Base-by-base conservation (phyloP, 768 basidiomycete species). In the Lepiota subincarnata region DNA sequence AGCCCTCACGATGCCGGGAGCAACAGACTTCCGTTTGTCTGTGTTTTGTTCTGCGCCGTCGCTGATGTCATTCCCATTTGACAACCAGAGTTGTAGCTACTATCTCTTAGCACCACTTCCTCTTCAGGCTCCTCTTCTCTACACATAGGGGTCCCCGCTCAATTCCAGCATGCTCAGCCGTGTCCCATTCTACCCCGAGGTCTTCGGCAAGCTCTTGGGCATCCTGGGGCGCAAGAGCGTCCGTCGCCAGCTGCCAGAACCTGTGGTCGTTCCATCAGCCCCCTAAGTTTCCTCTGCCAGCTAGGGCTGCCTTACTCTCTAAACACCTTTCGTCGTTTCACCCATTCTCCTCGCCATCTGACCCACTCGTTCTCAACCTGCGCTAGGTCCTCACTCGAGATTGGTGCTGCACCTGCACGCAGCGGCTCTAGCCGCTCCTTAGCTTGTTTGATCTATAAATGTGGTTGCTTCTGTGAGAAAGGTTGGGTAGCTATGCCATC, bases 271-370 rank as follows among this genome's bases (percentile, higher is more conserved):
- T 16, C 46, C 14, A 18, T 43, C 31, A 48, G 45, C 46, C 20
- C 11, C 38, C 14, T 38, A 44, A 48, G 44, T 42, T 57, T 37
- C 39, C 45, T 39, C 40, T 22, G 22, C 48, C 39, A 56, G 40
- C 35, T 34, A 41, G 45, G 31, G 38, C 35, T 38, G 26, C 75
- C 86, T 62, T 72, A 91, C 91, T 73, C 79, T 54, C 74, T 79
- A 69, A 92, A 96, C 2, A 87, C 70, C 64, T 89, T 93, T 63
- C 78, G 81, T 51, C 93, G 76, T 19, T 78, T 75, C 31, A 81
- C 67, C 93, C 93, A 96, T 70, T 93, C 87, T 3, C 77, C 75
- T 56, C 87, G 75, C 92, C 92, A 95, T 62, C 79, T 82, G 5
- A 61, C 69, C 87, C 92, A 94, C 28, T 93, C 88, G 1, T 68